Evolutionary conservation across 805 yeast genomes (phyloP).

Genomic region (Zygosaccharomyces rouxii): DNA sequence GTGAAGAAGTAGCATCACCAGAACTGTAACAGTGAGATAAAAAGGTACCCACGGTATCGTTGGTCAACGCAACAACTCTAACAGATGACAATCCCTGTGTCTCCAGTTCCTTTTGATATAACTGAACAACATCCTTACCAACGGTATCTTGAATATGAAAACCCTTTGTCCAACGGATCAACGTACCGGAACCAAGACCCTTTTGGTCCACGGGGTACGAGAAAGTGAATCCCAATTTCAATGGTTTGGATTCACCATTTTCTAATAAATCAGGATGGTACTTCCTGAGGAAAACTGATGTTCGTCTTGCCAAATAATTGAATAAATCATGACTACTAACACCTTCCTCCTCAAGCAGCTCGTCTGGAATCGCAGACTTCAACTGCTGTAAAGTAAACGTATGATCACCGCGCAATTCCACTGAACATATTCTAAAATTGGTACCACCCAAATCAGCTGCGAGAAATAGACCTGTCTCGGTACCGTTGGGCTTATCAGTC

Average conservation of each 20-base stretch:
- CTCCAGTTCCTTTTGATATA: conserved; percentile 68
- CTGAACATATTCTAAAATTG: conserved; percentile 91
- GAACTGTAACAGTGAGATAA: conserved; percentile 82
- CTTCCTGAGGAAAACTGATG: conserved; percentile 57
- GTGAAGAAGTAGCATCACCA: conserved; percentile 40
- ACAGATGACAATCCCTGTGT: conserved; percentile 53
- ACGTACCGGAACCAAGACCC: conserved; percentile 69
- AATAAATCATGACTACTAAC: conserved; percentile 62
- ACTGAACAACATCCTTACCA: conserved; percentile 72
- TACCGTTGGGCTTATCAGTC: conserved; percentile 78
- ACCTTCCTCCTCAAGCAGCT: conserved; percentile 55
- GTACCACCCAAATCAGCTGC: conserved; percentile 98
- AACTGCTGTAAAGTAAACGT: conserved; percentile 73
- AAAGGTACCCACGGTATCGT: conserved; percentile 94
- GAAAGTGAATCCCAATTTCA: conserved; percentile 89
- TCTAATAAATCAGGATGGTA: conserved; percentile 51
- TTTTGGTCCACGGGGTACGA: conserved; percentile 90
- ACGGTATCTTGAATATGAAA: conserved; percentile 82
- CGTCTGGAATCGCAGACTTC: conserved; percentile 75
- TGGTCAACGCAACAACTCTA: conserved; percentile 79
- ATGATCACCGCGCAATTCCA: conserved; percentile 67
- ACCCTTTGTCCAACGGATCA: conserved; percentile 96
- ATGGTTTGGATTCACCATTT: conserved; percentile 30
- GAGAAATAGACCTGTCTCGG: conserved; percentile 72
- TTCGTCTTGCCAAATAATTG: conserved; percentile 66